A percentile compares a stretch with the other conserved stretches of the same genome.
phyloP scores from a whole-genome alignment of 1,284 basidiomycete genomes.

The Singerocomus inundabilis region DNA sequence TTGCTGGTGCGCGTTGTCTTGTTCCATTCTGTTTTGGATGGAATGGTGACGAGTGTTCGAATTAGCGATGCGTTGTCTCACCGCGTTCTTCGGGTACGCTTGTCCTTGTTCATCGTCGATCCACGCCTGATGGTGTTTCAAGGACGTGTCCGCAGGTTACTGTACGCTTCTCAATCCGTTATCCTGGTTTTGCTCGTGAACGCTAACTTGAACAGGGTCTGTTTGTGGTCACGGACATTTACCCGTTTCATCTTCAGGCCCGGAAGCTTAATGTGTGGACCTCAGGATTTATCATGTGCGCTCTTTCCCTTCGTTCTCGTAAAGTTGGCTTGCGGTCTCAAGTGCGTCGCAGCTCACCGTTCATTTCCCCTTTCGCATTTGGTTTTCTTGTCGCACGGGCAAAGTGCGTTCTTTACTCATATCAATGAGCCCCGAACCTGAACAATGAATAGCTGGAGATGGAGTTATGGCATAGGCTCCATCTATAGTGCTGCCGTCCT shows the following conservation, averaged over 20 bases:
- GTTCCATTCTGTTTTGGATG: background rate
- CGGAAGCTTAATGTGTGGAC: conserved; percentile 75
- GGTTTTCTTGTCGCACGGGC: conserved; percentile 66
- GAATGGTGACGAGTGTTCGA: conserved; percentile 4
- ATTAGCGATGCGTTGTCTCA: conserved; percentile 68
- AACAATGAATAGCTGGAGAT: conserved; percentile 50
- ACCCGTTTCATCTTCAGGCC: conserved; percentile 74
- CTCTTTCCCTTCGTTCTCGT: conserved; percentile 26
- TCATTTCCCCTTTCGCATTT: conserved; percentile 66
- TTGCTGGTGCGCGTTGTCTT: conserved; percentile 37
- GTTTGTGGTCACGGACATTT: conserved; percentile 66
- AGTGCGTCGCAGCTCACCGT: conserved; percentile 41
- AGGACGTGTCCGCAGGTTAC: conserved; percentile 70
- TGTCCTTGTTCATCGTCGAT: conserved; percentile 1
- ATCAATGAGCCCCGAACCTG: background rate
- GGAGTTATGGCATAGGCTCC: conserved; percentile 69
- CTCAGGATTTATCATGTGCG: conserved; percentile 63
- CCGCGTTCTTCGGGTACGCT: conserved; percentile 63
- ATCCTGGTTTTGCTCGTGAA: conserved; percentile 1
- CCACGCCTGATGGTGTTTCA: conserved; percentile 10
- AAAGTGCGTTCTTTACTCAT: conserved; percentile 32
- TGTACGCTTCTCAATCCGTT: conserved; percentile 36
- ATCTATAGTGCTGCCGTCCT: conserved; percentile 60
- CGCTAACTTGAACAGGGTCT: conserved; percentile 45
- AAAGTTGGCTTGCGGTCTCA: background rate